Evolutionary conservation across 1,284 basidiomycete species (phyloP).

Genomic region (Rugosomyces carneus): DNA sequence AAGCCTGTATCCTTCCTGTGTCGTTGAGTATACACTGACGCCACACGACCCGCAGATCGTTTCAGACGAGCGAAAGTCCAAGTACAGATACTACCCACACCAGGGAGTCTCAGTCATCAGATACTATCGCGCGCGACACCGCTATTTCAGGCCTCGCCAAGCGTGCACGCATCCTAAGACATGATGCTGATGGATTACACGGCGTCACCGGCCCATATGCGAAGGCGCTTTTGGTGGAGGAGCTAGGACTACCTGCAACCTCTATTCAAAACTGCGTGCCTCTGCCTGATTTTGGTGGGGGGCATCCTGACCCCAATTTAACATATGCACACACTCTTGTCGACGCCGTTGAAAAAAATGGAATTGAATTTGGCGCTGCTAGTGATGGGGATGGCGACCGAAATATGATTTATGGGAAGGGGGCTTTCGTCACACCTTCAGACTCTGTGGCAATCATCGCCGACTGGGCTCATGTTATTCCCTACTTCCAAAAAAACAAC

Average conservation of each 20-base stretch:
- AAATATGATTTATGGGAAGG: conserved; percentile 99
- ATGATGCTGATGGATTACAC: conserved; percentile 73
- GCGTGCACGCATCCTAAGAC: background rate
- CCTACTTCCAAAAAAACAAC: conserved; percentile 86
- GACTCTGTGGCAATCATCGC: conserved; percentile 99
- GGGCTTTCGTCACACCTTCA: conserved; percentile 95
- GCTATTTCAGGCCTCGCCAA: background rate
- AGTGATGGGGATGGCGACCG: conserved; percentile 97
- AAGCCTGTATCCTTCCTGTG: too few species aligned
- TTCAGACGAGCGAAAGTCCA: background rate
- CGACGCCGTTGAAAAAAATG: conserved; percentile 82
- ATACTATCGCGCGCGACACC: background rate
- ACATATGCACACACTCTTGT: conserved; percentile 97
- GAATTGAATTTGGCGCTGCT: conserved; percentile 92
- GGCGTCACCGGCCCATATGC: conserved; percentile 99
- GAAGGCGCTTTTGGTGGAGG: conserved; percentile 79
- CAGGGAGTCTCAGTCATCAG: background rate
- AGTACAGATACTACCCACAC: background rate
- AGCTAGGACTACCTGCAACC: conserved; percentile 74
- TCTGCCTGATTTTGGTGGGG: conserved; percentile 92
- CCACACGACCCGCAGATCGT: background rate
- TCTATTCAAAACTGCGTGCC: conserved; percentile 92
- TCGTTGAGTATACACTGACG: background rate
- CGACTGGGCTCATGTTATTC: conserved; percentile 93
- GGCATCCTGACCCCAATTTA: conserved; percentile 97